Evolutionary conservation across 495 filamentous ascomycete genomes (phyloP).

Genomic region (Xylaria palmicola): DNA sequence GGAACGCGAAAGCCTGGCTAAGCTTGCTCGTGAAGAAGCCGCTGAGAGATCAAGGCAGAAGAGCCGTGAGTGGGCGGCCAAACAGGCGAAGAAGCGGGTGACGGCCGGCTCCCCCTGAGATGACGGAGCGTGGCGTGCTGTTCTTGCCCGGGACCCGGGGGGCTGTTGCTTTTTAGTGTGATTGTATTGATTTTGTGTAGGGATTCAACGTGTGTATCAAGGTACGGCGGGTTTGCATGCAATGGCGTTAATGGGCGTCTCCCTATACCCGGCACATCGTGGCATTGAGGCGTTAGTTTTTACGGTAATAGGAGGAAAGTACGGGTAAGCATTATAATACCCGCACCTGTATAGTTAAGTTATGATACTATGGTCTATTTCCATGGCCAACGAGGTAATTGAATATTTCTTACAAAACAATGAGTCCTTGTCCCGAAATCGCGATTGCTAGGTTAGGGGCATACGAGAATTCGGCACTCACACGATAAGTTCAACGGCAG

Average conservation of each 20-base stretch:
- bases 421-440: no score
- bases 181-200: slow-evolving; percentile 13
- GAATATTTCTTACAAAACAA: neutral
- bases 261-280: slow-evolving; percentile 6
- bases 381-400: neutral
- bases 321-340: neutral
- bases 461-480: no score
- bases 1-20: slow-evolving; percentile 58
- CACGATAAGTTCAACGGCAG: no score
- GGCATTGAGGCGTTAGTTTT: slow-evolving; percentile 4
- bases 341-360: slow-evolving; percentile 1
- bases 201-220: neutral
- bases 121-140: slow-evolving; percentile 3
- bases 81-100: slow-evolving; percentile 44
- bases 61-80: slow-evolving; percentile 70
- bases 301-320: neutral
- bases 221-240: neutral
- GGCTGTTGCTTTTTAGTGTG: neutral
- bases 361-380: neutral
- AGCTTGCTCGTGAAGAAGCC: slow-evolving; percentile 59
- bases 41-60: slow-evolving; percentile 63
- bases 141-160: neutral
- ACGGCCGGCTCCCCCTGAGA: slow-evolving; percentile 20
- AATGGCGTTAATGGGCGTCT: slow-evolving; percentile 22
- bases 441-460: no score